Percentiles rank a stretch among this genome's conserved stretches.
Conservation (phyloP, 192 early-diverging fungal species). For the Jimgerdemannia lactiflua region DNA sequence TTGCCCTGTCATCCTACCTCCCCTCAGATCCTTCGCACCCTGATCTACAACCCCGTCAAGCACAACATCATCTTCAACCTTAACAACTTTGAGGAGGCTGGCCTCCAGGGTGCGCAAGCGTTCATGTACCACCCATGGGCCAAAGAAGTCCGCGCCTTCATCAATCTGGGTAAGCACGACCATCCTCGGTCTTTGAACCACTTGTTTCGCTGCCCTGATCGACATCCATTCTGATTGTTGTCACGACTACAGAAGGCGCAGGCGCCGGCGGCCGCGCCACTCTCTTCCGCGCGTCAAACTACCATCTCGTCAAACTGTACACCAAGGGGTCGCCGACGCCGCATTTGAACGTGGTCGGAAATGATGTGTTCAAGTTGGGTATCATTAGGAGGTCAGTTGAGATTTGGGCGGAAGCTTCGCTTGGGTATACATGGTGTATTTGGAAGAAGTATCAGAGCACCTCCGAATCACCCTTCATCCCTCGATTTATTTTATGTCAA, state of each 20-base stretch:
- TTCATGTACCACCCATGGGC: constrained; percentile 68
- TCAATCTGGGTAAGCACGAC: constrained; percentile 52
- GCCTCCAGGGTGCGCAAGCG: constrained; percentile 56
- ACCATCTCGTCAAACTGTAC: constrained; percentile 25
- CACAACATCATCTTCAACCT: constrained; percentile 68
- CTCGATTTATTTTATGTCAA: background rate
- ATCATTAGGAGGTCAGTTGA: constrained; percentile 47
- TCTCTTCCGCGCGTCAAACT: constrained; percentile 53
- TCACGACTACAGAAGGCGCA: constrained; percentile 50
- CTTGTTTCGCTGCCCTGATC: background rate
- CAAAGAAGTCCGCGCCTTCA: constrained; percentile 56
- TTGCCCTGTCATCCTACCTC: background rate
- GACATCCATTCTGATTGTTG: background rate
- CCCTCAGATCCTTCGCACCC: constrained; percentile 49
- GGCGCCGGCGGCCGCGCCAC: constrained; percentile 68
- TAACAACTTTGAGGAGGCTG: constrained; percentile 70
- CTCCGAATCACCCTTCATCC: background rate
- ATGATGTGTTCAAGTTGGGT: constrained; percentile 56
- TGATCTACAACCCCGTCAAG: constrained; percentile 53
- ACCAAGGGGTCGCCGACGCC: constrained; percentile 48
- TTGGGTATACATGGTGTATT: too few species aligned
- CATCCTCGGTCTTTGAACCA: background rate
- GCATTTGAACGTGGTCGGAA: constrained; percentile 62
- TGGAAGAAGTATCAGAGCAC: too few species aligned
- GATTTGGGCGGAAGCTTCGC: background rate